phyloP scores from a whole-genome alignment of 352 stramenopile genomes.

The Blastocystis sp. region DNA sequence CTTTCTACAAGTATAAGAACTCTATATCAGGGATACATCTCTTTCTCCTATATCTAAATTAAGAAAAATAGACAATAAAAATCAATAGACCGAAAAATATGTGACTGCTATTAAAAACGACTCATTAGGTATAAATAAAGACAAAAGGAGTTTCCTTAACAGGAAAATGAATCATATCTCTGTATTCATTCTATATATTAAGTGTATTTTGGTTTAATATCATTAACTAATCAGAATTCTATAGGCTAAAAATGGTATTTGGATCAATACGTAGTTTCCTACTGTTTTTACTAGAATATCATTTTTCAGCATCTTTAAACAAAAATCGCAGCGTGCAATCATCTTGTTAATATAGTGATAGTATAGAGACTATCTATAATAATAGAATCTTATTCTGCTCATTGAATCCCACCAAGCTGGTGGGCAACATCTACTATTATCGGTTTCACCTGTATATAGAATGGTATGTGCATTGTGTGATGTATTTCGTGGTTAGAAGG shows the following conservation, averaged over 20 bases:
- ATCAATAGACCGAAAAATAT: not conserved
- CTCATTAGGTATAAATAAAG: too few species aligned
- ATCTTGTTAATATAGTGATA: not conserved
- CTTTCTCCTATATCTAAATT: too few species aligned
- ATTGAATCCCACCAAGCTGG: not conserved
- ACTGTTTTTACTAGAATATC: not conserved
- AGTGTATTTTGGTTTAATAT: not conserved
- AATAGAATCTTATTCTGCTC: not conserved
- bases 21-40: too few species aligned
- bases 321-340: not conserved
- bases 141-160: too few species aligned
- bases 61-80: not conserved
- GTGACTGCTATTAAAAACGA: too few species aligned
- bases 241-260: not conserved
- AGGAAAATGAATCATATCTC: too few species aligned
- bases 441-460: conserved; percentile 27
- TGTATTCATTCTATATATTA: too few species aligned
- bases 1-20: not conserved
- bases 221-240: not conserved
- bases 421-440: not conserved
- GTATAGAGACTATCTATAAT: not conserved
- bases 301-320: not conserved
- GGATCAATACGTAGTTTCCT: not conserved
- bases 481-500: not conserved
- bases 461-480: not conserved